phyloP scores from a whole-genome alignment of 257 asterid genomes.

The Solanum gracilifrons region DNA sequence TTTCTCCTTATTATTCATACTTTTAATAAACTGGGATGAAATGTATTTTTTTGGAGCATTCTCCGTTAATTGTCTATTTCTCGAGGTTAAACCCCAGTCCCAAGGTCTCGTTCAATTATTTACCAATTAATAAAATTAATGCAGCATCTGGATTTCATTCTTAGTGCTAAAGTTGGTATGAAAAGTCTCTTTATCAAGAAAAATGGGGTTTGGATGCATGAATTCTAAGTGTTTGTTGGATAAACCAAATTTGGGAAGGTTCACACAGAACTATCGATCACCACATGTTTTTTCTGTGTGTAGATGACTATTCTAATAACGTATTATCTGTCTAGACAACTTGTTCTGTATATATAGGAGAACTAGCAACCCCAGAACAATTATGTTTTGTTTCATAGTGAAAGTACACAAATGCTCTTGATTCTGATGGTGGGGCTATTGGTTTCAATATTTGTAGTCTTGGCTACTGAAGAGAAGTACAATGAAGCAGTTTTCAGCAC shows the following conservation, averaged over 20 bases:
- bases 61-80: neutral
- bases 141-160: neutral
- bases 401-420: neutral
- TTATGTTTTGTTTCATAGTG: neutral
- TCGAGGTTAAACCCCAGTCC: neutral
- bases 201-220: neutral
- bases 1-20: neutral
- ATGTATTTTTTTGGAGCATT: neutral
- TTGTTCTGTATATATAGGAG: neutral
- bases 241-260: neutral
- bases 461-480: constrained; percentile 92
- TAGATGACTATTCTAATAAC: neutral
- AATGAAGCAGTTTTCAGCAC: constrained; percentile 75
- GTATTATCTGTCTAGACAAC: neutral
- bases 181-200: neutral
- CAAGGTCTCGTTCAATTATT: neutral
- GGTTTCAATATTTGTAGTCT: constrained; percentile 38
- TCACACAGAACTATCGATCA: neutral
- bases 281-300: neutral
- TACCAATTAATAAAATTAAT: neutral
- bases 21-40: neutral
- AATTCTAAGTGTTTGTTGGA: neutral
- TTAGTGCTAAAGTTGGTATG: neutral
- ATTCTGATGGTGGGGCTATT: neutral
- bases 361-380: neutral